Percentiles rank a stretch among this genome's conserved stretches.
Conservation (phyloP, 305 asterid species). For the Euphrasia arctica region DNA sequence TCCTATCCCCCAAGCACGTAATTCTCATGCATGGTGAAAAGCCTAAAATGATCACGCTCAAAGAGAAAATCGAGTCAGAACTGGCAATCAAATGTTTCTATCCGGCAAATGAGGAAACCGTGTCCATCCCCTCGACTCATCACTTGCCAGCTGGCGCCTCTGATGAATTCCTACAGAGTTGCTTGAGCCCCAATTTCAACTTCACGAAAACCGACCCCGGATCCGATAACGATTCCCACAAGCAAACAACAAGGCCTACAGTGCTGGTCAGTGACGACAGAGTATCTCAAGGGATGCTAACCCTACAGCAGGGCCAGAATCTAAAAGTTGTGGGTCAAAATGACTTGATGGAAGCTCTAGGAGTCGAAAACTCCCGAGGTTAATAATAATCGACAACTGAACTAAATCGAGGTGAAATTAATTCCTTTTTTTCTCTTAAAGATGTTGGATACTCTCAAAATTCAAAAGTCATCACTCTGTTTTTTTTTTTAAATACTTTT, state of each 20-base stretch:
- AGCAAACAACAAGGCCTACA: constrained; percentile 27
- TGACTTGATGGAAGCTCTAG: constrained; percentile 39
- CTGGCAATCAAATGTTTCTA: constrained; percentile 54
- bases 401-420: no score
- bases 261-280: constrained; percentile 66
- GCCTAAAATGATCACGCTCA: constrained; percentile 71
- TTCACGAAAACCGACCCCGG: constrained; percentile 38
- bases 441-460: no score
- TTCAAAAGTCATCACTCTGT: no score
- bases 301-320: constrained; percentile 33
- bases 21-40: constrained; percentile 95
- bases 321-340: constrained; percentile 42
- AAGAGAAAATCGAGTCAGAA: constrained; percentile 59
- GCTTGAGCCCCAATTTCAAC: constrained; percentile 63
- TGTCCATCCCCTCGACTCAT: constrained; percentile 51
- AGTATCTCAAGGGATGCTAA: constrained; percentile 59
- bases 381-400: not conserved
- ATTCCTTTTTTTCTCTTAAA: no score
- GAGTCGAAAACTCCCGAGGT: constrained; percentile 35
- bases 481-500: no score
- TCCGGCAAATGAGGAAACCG: constrained; percentile 77
- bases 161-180: constrained; percentile 52
- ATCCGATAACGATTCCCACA: constrained; percentile 23
- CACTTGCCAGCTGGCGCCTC: constrained; percentile 57
- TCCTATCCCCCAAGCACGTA: constrained; percentile 87